phyloP scores from a whole-genome alignment of 2,329 filamentous ascomycete genomes.

The Colletotrichum graminicola region DNA sequence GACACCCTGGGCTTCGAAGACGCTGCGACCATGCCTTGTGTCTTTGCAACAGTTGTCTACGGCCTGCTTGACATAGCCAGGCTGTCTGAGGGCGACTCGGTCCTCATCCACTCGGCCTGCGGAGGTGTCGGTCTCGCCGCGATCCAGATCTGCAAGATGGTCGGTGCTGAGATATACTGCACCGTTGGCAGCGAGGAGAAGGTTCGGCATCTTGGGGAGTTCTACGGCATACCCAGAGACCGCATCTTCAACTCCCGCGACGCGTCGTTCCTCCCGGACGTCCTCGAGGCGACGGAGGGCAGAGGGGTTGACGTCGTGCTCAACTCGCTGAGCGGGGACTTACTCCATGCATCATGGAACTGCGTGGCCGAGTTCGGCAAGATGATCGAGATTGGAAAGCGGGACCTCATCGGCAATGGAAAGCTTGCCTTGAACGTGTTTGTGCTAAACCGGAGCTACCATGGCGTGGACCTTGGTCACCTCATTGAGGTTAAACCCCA shows the following conservation, averaged over 20 bases:
- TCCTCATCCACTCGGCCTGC: conserved; percentile 48
- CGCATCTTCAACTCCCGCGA: conserved; percentile 50
- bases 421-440: conserved; percentile 55
- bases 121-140: conserved; percentile 48
- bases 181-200: conserved; percentile 52
- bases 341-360: conserved; percentile 54
- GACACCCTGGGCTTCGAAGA: conserved; percentile 51
- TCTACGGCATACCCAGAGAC: conserved; percentile 46
- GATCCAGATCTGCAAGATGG: conserved; percentile 46
- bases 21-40: conserved; percentile 52
- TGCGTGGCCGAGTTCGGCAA: conserved; percentile 56
- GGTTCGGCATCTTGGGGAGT: conserved; percentile 45
- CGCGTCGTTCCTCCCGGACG: conserved; percentile 46
- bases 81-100: conserved; percentile 44
- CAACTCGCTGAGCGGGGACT: conserved; percentile 54
- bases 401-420: conserved; percentile 54
- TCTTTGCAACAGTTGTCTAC: conserved; percentile 51
- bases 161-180: conserved; percentile 51
- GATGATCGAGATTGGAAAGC: conserved; percentile 58
- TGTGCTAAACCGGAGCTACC: conserved; percentile 47
- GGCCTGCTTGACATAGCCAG: conserved; percentile 49
- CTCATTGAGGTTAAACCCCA: conserved; percentile 27
- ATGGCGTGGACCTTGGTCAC: conserved; percentile 37
- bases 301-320: conserved; percentile 50
- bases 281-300: conserved; percentile 44